These are phyloP conservation scores for Yamadazyma buinensis DNA, from an alignment of 1,139 yeast genomes.

Conservation along the genomic window DNA sequence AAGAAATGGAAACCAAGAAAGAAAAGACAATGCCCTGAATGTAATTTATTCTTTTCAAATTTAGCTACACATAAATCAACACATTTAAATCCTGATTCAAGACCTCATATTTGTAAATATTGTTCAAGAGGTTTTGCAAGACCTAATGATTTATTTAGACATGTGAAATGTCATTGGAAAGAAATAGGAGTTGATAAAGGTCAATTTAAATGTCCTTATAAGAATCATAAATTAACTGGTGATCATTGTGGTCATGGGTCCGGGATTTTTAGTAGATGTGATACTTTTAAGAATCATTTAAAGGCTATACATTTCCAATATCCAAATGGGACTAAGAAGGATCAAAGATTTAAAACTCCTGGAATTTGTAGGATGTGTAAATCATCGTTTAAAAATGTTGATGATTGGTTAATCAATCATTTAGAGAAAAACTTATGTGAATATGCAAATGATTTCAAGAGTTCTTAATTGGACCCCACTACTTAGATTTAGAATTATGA, in stretches of 20 bases:
- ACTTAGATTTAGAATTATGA: too few relatives aligned
- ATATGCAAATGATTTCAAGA: conserved; percentile 21
- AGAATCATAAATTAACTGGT: conserved; percentile 17
- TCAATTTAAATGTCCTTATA: conserved; percentile 46
- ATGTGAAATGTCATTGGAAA: conserved; percentile 79
- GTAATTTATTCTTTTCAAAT: conserved; percentile 72
- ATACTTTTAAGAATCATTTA: conserved; percentile 86
- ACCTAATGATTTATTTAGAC: conserved; percentile 81
- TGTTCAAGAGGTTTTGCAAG: conserved; percentile 87
- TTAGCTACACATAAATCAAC: conserved; percentile 84
- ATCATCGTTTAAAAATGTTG: conserved; percentile 59
- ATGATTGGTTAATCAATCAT: conserved; percentile 74
- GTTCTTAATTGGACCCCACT: too few relatives aligned
- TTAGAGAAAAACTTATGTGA: conserved; percentile 58
- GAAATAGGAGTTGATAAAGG: conserved; percentile 53
- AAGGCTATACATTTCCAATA: conserved; percentile 88
- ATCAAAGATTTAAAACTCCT: conserved; percentile 59
- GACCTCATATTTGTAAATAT: conserved; percentile 75
- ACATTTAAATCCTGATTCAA: conserved; percentile 66
- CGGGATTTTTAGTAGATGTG: conserved; percentile 85
- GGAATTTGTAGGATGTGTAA: conserved; percentile 83
- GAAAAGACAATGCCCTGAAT: conserved; percentile 82
- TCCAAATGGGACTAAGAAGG: conserved; percentile 83
- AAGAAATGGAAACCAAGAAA: conserved; percentile 51
- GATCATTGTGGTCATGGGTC: conserved; percentile 68